Evolutionary conservation across 129 eudicot genomes (phyloP).

Genomic region (Erigeron canadensis): DNA sequence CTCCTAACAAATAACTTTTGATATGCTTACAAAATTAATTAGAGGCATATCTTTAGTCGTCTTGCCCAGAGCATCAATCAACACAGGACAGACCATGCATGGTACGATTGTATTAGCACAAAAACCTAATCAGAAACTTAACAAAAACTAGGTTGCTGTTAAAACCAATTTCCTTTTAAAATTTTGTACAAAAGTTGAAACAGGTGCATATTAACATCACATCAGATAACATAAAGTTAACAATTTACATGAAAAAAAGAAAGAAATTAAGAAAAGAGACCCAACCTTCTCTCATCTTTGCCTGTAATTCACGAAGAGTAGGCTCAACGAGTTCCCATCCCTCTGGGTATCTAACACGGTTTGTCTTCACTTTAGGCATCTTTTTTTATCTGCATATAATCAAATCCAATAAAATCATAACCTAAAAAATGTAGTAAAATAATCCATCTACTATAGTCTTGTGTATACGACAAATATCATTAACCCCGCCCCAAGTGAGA

Average conservation of each 20-base stretch:
- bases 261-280: not conserved
- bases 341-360: constrained; percentile 72
- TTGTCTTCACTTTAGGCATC: constrained; percentile 84
- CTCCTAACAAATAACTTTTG: no score
- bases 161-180: not conserved
- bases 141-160: not conserved
- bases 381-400: constrained; percentile 33
- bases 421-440: not conserved
- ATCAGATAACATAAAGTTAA: not conserved
- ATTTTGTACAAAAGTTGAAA: not conserved
- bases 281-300: constrained; percentile 82
- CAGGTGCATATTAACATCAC: not conserved
- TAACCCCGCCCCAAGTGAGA: no score
- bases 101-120: not conserved
- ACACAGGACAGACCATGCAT: no score
- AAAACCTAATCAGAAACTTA: not conserved
- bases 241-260: not conserved
- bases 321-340: constrained; percentile 89
- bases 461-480: not conserved
- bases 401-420: not conserved
- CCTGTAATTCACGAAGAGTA: constrained; percentile 62
- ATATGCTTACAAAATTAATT: no score
- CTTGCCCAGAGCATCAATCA: no score
- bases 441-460: not conserved
- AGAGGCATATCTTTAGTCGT: no score